Evolutionary conservation across 352 stramenopile genomes (phyloP).

Genomic region (Elongisporangium anandrum): DNA sequence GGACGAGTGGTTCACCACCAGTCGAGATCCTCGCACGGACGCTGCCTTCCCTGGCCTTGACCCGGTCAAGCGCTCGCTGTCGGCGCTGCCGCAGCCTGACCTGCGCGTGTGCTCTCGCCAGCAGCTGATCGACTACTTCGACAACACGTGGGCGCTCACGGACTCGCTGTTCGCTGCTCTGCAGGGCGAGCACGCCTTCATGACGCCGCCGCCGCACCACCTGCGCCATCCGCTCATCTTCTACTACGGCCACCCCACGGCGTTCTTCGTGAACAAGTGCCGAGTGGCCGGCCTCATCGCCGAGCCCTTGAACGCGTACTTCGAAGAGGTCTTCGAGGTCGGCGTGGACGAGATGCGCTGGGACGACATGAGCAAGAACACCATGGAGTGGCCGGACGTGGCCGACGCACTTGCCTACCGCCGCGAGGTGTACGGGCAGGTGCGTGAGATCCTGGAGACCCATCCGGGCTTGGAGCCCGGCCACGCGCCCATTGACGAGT

Average conservation of each 20-base stretch:
- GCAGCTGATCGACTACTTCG: constrained; percentile 91
- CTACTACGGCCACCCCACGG: constrained; percentile 97
- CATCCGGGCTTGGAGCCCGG: constrained; percentile 78
- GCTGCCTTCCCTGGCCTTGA: constrained; percentile 52
- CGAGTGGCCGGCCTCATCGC: constrained; percentile 87
- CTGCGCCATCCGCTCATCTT: constrained; percentile 97
- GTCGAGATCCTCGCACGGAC: constrained; percentile 51
- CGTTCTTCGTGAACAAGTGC: constrained; percentile 97
- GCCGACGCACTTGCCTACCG: constrained; percentile 91
- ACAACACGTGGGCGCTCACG: constrained; percentile 94
- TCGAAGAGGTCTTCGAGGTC: constrained; percentile 96
- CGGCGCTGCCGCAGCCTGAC: constrained; percentile 79
- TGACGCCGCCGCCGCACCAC: constrained; percentile 88
- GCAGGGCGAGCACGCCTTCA: constrained; percentile 89
- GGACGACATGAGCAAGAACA: constrained; percentile 98
- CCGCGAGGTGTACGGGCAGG: constrained; percentile 86
- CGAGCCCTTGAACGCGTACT: constrained; percentile 89
- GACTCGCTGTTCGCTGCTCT: constrained; percentile 92
- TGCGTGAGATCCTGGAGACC: constrained; percentile 86
- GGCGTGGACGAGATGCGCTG: constrained; percentile 98
- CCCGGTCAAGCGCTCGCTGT: constrained; percentile 30
- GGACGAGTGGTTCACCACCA: constrained; percentile 75
- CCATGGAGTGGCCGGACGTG: constrained; percentile 92
- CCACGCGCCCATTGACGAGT: constrained; percentile 76
- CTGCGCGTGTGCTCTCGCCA: constrained; percentile 78